phyloP scores from a whole-genome alignment of 768 basidiomycete genomes.

The Suillus subluteus region DNA sequence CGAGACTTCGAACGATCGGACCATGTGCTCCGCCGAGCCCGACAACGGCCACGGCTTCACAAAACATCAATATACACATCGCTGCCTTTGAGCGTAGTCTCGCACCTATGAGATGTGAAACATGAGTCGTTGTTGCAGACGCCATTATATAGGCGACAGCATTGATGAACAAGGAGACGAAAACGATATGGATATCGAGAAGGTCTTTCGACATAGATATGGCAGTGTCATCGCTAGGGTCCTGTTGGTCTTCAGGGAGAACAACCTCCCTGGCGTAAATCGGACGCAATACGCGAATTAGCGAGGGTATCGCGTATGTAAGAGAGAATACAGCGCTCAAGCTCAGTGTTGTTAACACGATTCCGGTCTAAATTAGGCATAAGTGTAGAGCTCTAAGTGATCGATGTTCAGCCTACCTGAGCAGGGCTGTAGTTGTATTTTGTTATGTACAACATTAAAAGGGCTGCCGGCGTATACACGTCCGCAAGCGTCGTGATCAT shows the following conservation, averaged over 20 bases:
- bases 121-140: constrained; percentile 15
- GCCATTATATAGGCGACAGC: constrained; percentile 21
- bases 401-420: constrained; percentile 20
- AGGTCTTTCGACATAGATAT: constrained; percentile 25
- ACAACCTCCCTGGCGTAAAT: constrained; percentile 19
- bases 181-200: constrained; percentile 33
- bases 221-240: neutral
- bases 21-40: constrained; percentile 21
- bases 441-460: constrained; percentile 30
- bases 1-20: constrained; percentile 30
- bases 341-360: constrained; percentile 25
- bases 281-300: constrained; percentile 31
- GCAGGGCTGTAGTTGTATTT: constrained; percentile 31
- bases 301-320: constrained; percentile 22
- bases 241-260: neutral
- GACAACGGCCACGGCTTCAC: constrained; percentile 21
- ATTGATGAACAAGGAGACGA: constrained; percentile 23
- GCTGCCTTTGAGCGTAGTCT: too few species aligned
- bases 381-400: neutral
- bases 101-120: constrained; percentile 22
- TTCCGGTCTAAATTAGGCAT: constrained; percentile 27
- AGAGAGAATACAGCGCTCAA: constrained; percentile 23
- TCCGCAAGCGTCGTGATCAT: constrained; percentile 24
- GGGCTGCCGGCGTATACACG: constrained; percentile 18
- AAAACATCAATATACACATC: neutral